These are phyloP conservation scores for Colletotrichum sp. DNA, from an alignment of 2,329 filamentous ascomycete genomes.

Conservation along the genomic window DNA sequence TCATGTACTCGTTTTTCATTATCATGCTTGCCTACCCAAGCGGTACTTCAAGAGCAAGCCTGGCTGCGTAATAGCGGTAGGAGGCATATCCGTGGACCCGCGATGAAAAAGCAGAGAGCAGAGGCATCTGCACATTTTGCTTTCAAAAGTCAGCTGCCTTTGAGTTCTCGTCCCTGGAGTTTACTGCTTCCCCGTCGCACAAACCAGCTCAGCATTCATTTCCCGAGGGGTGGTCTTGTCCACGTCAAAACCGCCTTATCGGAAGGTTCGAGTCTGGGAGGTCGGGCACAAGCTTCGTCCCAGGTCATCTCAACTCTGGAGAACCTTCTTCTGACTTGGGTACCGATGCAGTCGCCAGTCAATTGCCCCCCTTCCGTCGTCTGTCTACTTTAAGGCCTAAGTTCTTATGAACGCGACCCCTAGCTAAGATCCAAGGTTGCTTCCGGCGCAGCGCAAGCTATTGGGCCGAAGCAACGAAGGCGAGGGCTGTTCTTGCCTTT, in stretches of 20 bases:
- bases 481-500: neutral
- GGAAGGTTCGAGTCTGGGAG: neutral
- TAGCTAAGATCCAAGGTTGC: neutral
- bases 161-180: constrained; percentile 18
- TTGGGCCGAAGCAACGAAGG: neutral
- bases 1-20: neutral
- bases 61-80: neutral
- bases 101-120: neutral
- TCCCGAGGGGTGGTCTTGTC: neutral
- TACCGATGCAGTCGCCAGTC: neutral
- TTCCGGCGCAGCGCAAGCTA: neutral
- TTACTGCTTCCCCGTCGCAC: neutral
- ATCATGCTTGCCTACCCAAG: neutral
- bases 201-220: neutral
- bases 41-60: neutral
- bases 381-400: neutral
- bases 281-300: neutral
- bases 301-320: constrained; percentile 1
- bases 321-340: neutral
- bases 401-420: neutral
- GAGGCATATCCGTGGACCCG: neutral
- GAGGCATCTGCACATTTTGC: neutral
- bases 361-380: neutral
- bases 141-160: constrained; percentile 16
- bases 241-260: neutral